Conservation (phyloP, 805 yeast genomes). For the Sugiyamaella smithiae region DNA sequence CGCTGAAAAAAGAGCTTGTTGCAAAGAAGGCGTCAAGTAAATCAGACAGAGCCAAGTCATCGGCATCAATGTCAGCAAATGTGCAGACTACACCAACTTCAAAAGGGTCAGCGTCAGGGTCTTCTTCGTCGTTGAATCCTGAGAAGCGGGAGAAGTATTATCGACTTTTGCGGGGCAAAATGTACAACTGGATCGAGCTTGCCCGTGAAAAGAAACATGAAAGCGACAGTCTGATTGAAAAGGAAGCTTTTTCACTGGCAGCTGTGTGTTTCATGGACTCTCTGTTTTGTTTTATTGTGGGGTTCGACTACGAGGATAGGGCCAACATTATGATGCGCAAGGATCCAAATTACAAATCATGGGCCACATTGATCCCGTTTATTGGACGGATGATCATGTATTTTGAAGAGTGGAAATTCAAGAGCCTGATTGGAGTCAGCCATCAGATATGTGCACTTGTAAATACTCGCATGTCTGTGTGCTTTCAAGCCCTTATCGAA, state of each 20-base stretch:
- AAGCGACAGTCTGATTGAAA: constrained; percentile 35
- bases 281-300: constrained; percentile 38
- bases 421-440: constrained; percentile 31
- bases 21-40: not conserved
- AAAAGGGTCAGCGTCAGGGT: not conserved
- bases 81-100: constrained; percentile 10
- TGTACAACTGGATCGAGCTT: constrained; percentile 37
- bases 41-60: not conserved
- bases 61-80: not conserved
- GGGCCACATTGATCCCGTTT: constrained; percentile 39
- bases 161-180: constrained; percentile 26
- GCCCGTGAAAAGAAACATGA: constrained; percentile 41
- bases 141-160: constrained; percentile 26
- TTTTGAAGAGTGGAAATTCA: constrained; percentile 26
- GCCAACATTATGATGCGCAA: constrained; percentile 30
- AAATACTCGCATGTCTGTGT: constrained; percentile 25
- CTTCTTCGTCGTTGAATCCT: constrained; percentile 14
- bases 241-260: constrained; percentile 32
- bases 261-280: constrained; percentile 40
- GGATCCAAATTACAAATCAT: constrained; percentile 32
- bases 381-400: constrained; percentile 29
- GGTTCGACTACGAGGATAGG: constrained; percentile 40
- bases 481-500: constrained; percentile 16
- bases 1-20: not conserved
- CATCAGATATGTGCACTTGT: constrained; percentile 34